Base-by-base conservation (phyloP, 176 grass and related monocot genomes). In the Eleusine indica region DNA sequence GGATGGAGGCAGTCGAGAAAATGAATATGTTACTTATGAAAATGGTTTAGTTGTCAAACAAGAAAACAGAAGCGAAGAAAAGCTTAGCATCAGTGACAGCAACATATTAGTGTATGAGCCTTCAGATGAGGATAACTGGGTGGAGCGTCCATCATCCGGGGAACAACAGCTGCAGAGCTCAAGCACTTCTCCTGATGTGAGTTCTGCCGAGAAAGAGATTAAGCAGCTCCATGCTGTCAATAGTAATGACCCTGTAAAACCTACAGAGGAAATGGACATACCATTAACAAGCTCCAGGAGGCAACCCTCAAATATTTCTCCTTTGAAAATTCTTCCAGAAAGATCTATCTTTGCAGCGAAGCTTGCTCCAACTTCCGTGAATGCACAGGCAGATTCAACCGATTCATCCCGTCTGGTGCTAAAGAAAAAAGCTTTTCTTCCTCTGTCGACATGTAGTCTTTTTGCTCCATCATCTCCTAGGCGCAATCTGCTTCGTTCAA, bases 391-490 rank as follows among this genome's bases (percentile, higher is more conserved):
- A 70, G 7, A 47, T 25, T 57, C 28, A 88, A 25, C 63, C 17
- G 46, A 80, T 65, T 81, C 60, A 83, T 83, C 86, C 76, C 74
- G 7, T 66, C 15, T 52, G 6, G n/a, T 42, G 64, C 79, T 38
- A 83, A 90, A 70, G 81, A 81, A 74, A 88, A 92, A 91, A 80
- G 2, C 56, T 71, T 81, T 75, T 83, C 35, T 47, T 83, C 74
- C 80, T 39, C 76, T 83, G 17, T 64, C 51, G 11, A 80, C 73
- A 54, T 64, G 60, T 29, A 72, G 28, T 70, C 14, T 80, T 68
- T 83, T 84, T 79, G 17, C 73, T 61, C 37, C 62, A 83, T 77
- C 30, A 63, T 81, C 74, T 68, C 68, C 88, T 10, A 82, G 72
- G 21, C 71, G 74, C 67, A 91, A 79, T 84, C 4, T 88, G 11